Conservation (phyloP, 2,329 filamentous ascomycete genomes). For the Sarocladium strictum region DNA sequence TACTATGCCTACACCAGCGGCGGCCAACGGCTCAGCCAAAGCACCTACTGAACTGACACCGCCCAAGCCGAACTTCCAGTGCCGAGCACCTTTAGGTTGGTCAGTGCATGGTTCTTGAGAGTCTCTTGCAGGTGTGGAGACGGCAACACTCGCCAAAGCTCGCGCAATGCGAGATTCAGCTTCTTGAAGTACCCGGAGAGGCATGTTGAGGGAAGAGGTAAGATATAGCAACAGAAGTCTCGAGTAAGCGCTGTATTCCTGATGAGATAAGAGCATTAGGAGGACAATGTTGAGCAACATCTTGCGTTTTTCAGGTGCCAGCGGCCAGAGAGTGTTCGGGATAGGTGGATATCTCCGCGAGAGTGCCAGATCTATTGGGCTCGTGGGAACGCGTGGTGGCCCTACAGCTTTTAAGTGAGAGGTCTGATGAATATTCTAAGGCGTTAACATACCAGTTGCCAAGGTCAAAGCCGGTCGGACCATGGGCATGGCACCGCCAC, state of each 20-base stretch:
- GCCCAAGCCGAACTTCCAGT: slow-evolving; percentile 62
- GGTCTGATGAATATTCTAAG: slow-evolving; percentile 1
- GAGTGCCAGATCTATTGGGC: slow-evolving; percentile 41
- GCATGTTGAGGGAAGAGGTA: slow-evolving; percentile 64
- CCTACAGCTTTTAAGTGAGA: slow-evolving; percentile 18
- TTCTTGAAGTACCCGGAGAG: slow-evolving; percentile 56
- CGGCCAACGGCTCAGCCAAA: slow-evolving; percentile 70
- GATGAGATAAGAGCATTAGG: slow-evolving; percentile 66
- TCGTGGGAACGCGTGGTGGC: slow-evolving; percentile 33
- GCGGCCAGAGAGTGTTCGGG: slow-evolving; percentile 52
- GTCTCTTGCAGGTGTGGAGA: slow-evolving; percentile 20
- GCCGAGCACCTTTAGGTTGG: slow-evolving; percentile 56
- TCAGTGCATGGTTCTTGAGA: slow-evolving; percentile 15
- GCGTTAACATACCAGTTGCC: slow-evolving; percentile 7
- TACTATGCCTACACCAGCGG: slow-evolving; percentile 71
- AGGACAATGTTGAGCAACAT: slow-evolving; percentile 68
- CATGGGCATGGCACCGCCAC: slow-evolving; percentile 11
- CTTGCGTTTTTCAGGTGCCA: slow-evolving; percentile 55
- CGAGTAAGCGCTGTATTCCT: slow-evolving; percentile 71
- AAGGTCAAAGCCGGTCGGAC: not conserved
- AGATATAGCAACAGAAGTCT: slow-evolving; percentile 65
- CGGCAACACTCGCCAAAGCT: slow-evolving; percentile 68
- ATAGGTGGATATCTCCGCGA: slow-evolving; percentile 50
- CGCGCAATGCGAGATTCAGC: slow-evolving; percentile 72
- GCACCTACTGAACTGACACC: slow-evolving; percentile 57